Evolutionary conservation across 495 filamentous ascomycete genomes (phyloP), one percentile per base, ranked within the genome.

Genomic region (Geoglossum glabrum): DNA sequence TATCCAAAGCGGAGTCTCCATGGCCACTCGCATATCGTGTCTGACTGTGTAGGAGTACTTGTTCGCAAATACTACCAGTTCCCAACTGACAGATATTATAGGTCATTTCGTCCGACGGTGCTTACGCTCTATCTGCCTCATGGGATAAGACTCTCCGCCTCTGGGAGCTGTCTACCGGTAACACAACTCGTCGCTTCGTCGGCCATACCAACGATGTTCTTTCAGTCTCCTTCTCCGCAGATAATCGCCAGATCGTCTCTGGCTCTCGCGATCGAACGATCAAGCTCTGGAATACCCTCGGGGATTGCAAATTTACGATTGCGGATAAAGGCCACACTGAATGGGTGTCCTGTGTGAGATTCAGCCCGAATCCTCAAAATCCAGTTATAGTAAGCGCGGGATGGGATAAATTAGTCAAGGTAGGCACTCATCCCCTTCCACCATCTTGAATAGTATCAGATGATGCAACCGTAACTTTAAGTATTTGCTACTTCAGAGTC

Each of bases 401-500:
- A 67, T 99, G 92, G 93, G 92, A 99, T 79, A 99, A 99, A 81
- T 83, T 95, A 62, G 92, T 99, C 69, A 99, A 99, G 92, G 92
- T 99, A 81, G 66, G 90, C 71, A 17, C 38, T 36, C 26, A 1
- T 10, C 13, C 19, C 40, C 36, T 47, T 34, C 13, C 17, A 21
- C 23, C 43, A n/a, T 7, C 36, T n/a, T 34, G 19, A 9, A 25
- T 31, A 36, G n/a, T 62, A 67, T 74, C 76, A 77, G 66, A 95
- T 85, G 92, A 98, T 98, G 92, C 75, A 86, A 79, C 79, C 81
- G 82, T n/a, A 81, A 77, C 66, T 69, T 70, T 71, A 71, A 88
- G 89, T 99, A 99, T 97, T 99, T 97, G 92, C 92, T 99, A 99
- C 92, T 99, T 99, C 93, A 95, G 92, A 99, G 89, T 84, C 79